These are phyloP conservation scores for Sporobolus alterniflorus DNA, from an alignment of 202 grass and related monocot species.

Conservation along the genomic window DNA sequence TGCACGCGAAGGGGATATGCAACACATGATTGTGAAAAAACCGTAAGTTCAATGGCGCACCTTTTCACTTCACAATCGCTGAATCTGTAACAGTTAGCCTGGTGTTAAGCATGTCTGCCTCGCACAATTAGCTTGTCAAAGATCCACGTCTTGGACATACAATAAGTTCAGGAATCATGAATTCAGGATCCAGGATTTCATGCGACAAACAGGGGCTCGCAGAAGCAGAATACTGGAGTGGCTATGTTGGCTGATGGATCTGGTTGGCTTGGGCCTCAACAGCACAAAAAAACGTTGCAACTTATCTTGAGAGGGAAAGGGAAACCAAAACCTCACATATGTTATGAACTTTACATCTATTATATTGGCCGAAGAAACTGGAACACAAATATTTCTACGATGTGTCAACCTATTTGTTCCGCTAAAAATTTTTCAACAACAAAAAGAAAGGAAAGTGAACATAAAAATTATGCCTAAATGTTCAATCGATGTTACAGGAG, in stretches of 20 bases:
- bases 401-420: conserved; percentile 4
- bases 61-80: neutral
- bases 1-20: neutral
- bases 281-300: neutral
- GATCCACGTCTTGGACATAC: neutral
- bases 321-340: neutral
- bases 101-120: neutral
- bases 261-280: neutral
- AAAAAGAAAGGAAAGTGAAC: neutral
- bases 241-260: neutral
- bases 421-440: neutral
- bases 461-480: neutral
- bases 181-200: neutral
- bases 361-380: conserved; percentile 7
- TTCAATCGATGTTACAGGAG: neutral
- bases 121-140: neutral
- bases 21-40: neutral
- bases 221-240: neutral
- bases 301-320: neutral
- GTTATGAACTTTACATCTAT: conserved; percentile 2
- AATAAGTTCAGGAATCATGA: neutral
- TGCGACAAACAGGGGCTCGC: neutral
- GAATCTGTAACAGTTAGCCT: neutral
- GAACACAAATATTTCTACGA: neutral
- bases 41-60: neutral